Evolutionary conservation across 495 filamentous ascomycete species (phyloP).

Genomic region (Copromyces sp.): DNA sequence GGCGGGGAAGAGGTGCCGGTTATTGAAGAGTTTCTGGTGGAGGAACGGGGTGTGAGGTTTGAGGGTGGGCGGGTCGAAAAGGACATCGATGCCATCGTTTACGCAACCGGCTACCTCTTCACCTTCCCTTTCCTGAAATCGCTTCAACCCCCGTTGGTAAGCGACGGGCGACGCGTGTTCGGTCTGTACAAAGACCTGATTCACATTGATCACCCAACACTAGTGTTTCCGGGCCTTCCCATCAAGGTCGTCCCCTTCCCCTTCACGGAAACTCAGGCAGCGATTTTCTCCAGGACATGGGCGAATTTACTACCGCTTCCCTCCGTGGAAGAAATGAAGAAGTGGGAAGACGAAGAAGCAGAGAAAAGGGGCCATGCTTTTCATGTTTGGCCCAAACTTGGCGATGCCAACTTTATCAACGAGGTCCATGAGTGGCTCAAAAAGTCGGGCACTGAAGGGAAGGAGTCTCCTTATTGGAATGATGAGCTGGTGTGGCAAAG

Average conservation of each 20-base stretch:
- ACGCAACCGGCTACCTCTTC: conserved; percentile 68
- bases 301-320: conserved; percentile 58
- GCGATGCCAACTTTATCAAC: conserved; percentile 73
- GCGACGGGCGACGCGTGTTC: conserved; percentile 55
- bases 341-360: conserved; percentile 40
- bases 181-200: conserved; percentile 72
- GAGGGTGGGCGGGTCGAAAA: conserved; percentile 37
- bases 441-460: conserved; percentile 39
- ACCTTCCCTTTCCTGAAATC: conserved; percentile 60
- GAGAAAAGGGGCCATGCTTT: conserved; percentile 28
- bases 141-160: conserved; percentile 45
- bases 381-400: conserved; percentile 53
- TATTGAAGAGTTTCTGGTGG: conserved; percentile 32
- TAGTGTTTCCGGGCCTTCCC: conserved; percentile 66
- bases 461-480: conserved; percentile 57
- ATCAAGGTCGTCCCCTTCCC: conserved; percentile 80
- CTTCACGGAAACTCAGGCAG: conserved; percentile 65
- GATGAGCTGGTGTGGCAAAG: conserved; percentile 53
- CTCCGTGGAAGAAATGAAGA: conserved; percentile 46
- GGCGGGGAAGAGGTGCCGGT: conserved; percentile 28
- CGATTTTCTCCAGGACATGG: conserved; percentile 67
- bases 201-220: conserved; percentile 61
- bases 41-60: conserved; percentile 27
- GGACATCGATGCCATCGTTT: conserved; percentile 57
- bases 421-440: conserved; percentile 51